Evolutionary conservation across 352 stramenopile genomes (phyloP), one percentile per base, ranked within the genome.

Genomic region (Nothophytophthora sp.): DNA sequence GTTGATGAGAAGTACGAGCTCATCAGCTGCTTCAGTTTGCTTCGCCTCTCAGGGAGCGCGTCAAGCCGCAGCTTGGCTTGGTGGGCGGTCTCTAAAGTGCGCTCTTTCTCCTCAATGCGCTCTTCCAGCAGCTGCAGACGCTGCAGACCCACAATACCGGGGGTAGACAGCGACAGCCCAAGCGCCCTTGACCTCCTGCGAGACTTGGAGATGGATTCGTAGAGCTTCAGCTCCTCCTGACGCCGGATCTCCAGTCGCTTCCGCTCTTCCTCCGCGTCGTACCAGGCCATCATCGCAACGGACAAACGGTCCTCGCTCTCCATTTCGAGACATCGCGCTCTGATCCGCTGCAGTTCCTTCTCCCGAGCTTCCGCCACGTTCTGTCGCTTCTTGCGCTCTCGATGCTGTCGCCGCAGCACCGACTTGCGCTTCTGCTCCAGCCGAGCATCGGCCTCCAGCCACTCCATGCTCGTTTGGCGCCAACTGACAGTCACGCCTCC

Each of bases 291-390:
- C 73, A 83, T 75, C 1, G 44, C 56, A 13, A 66, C 38, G n/a
- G 75, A 86, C 13, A 86, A 55, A 19, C 52, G 41, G 28, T 89
- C 78, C 40, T 89, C 78, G 2, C 43, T 30, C 22, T 70, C 51
- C 75, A 89, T 87, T 50, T 84, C 75, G 2, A 47, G 59, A 48
- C 78, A 84, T 44, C 63, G 56, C 8, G 38, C 32, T 2, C 23
- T 28, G 16, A 76, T 37, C 37, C 65, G 70, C 8, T 46, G 49
- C 18, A 63, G 49, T 34, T 82, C 70, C 33, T 65, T 63, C 46
- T 74, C 61, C 12, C 45, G 51, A 41, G 27, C 40, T 27, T 80
- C 63, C 0, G 50, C 43, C 40, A 76, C 55, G 39, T 48, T 52
- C 18, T 63, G 54, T 15, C 63, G 48, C 27, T 60, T 58, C 32